phyloP scores from a whole-genome alignment of 139 green algal genomes.

The Zygnema circumcarinatum region DNA sequence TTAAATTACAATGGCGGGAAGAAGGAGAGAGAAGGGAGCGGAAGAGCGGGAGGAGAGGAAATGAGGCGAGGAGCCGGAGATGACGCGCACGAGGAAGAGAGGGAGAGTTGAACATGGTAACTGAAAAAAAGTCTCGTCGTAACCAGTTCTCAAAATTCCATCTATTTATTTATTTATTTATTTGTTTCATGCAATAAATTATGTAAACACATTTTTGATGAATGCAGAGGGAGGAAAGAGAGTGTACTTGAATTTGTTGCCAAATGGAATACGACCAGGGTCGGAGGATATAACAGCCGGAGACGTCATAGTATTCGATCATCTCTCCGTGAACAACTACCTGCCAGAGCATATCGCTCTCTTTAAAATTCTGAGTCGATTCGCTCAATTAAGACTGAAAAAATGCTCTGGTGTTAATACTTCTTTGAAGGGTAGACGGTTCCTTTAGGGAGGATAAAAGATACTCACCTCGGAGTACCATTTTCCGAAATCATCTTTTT shows the following conservation, averaged over 20 bases:
- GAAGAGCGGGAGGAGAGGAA: background rate
- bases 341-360: conserved; percentile 22
- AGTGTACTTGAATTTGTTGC: conserved; percentile 69
- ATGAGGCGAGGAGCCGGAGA: background rate
- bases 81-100: background rate
- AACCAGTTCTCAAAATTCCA: too few relatives aligned
- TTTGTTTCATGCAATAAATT: too few relatives aligned
- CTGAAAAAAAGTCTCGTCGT: too few relatives aligned
- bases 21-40: conserved; percentile 78
- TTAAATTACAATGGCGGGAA: conserved; percentile 91
- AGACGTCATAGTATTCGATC: conserved; percentile 95
- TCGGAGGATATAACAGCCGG: conserved; percentile 97
- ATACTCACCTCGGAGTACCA: conserved; percentile 79
- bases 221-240: too few relatives aligned
- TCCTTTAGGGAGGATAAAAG: background rate
- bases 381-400: background rate
- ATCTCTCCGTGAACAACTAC: conserved; percentile 74
- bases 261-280: conserved; percentile 94
- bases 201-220: too few relatives aligned
- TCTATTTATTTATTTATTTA: too few relatives aligned
- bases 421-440: background rate
- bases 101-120: background rate
- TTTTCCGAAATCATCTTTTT: conserved; percentile 86
- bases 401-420: background rate
- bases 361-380: background rate